A percentile compares a stretch with the other conserved stretches of the same genome.
phyloP scores from a whole-genome alignment of 1,139 yeast genomes.

The Protomyces gravidus region DNA sequence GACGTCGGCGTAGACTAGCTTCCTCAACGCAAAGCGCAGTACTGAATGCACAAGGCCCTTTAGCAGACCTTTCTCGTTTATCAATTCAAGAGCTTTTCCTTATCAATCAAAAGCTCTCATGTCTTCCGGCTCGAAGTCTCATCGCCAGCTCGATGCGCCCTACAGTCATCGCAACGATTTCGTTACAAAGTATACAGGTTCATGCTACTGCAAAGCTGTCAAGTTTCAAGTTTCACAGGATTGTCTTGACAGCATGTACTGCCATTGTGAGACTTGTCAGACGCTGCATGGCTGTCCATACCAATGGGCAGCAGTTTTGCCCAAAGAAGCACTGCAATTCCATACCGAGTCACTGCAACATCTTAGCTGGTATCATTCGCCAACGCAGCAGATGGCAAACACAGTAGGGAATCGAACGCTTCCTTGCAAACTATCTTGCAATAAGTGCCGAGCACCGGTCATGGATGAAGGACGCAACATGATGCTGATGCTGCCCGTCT shows the following conservation, averaged over 20 bases:
- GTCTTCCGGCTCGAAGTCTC: background rate
- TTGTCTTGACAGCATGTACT: constrained; percentile 18
- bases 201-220: constrained; percentile 21
- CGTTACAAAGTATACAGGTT: constrained; percentile 3
- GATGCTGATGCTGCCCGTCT: constrained; percentile 26
- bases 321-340: constrained; percentile 8
- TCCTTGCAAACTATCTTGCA: constrained; percentile 22
- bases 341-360: background rate
- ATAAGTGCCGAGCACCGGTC: constrained; percentile 11
- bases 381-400: background rate
- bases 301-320: constrained; percentile 27
- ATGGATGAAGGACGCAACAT: constrained; percentile 28
- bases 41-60: too few species aligned
- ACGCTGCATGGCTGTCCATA: constrained; percentile 20
- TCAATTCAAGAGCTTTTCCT: too few species aligned
- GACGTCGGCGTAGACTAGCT: too few species aligned
- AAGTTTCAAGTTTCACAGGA: constrained; percentile 5
- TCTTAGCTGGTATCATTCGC: background rate
- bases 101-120: too few species aligned
- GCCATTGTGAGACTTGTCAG: constrained; percentile 27
- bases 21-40: too few species aligned
- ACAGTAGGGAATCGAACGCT: background rate
- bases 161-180: constrained; percentile 1
- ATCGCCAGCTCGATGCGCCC: background rate
- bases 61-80: too few species aligned